Percentiles rank a stretch among this genome's conserved stretches.
phyloP scores from a whole-genome alignment of 2,329 filamentous ascomycete species.

The Kalmusia sp. region DNA sequence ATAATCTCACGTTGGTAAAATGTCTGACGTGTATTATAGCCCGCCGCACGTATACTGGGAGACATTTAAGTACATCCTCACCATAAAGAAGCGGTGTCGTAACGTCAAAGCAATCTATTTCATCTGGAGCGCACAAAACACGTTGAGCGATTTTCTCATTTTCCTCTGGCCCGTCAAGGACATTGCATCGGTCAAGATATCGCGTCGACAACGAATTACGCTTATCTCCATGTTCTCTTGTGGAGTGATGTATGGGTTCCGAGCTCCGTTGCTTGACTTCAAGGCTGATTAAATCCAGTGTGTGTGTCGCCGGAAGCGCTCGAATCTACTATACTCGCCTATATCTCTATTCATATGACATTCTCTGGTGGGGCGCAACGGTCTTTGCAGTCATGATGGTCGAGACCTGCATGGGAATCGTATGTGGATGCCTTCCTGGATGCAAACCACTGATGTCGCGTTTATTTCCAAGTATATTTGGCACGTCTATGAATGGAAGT shows the following conservation, averaged over 20 bases:
- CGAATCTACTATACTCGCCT: conserved; percentile 37
- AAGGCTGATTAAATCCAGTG: conserved; percentile 38
- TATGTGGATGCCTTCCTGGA: conserved; percentile 40
- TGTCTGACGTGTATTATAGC: conserved; percentile 8
- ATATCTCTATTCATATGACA: conserved; percentile 34
- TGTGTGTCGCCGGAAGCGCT: conserved; percentile 39
- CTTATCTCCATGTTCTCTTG: conserved; percentile 39
- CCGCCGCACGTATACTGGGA: conserved; percentile 32
- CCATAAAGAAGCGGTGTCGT: conserved; percentile 21
- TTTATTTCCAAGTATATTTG: conserved; percentile 36
- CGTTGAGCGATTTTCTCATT: conserved; percentile 40
- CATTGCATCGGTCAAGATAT: conserved; percentile 26
- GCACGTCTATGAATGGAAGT: conserved; percentile 8
- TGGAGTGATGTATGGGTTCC: conserved; percentile 30
- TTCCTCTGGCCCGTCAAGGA: conserved; percentile 28
- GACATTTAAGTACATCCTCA: conserved; percentile 30
- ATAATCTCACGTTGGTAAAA: no score
- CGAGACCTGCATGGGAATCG: conserved; percentile 38
- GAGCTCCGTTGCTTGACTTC: no score
- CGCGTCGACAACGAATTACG: conserved; percentile 35
- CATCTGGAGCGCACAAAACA: conserved; percentile 30
- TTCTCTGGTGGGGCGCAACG: conserved; percentile 36
- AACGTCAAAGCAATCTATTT: conserved; percentile 35
- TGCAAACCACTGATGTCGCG: conserved; percentile 40
- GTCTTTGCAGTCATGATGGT: conserved; percentile 35